A percentile compares a stretch with the other conserved stretches of the same genome.
Conservation (phyloP, 2,329 filamentous ascomycete species). For the Arthrobotrys megalospora region DNA sequence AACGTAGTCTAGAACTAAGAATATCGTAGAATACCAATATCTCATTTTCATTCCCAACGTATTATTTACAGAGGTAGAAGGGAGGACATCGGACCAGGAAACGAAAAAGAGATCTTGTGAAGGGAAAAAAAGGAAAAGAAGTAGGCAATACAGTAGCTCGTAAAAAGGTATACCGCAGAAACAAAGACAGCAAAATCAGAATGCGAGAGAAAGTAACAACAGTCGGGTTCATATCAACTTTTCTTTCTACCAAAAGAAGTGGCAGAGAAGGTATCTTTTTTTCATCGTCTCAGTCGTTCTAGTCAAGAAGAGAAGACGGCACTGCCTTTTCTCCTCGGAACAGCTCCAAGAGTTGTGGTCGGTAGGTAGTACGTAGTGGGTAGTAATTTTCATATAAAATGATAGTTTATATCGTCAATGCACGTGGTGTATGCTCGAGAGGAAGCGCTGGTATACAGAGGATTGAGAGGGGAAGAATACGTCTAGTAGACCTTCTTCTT, state of each 20-base stretch:
- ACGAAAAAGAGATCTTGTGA: conserved; percentile 6
- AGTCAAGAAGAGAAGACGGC: conserved; percentile 9
- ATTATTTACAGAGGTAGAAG: conserved; percentile 43
- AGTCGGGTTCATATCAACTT: conserved; percentile 43
- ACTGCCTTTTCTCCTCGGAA: conserved; percentile 17
- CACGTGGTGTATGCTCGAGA: conserved; percentile 9
- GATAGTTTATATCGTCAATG: conserved; percentile 22
- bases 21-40: conserved; percentile 16
- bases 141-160: conserved; percentile 41
- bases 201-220: conserved; percentile 4
- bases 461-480: background rate
- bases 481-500: conserved; percentile 99
- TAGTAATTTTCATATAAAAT: conserved; percentile 27
- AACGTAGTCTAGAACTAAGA: background rate
- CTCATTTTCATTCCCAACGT: conserved; percentile 45
- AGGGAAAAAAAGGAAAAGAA: conserved; percentile 4
- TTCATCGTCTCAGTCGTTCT: conserved; percentile 11
- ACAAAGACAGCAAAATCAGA: conserved; percentile 6
- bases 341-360: conserved; percentile 5
- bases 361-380: background rate
- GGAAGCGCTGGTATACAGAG: conserved; percentile 1
- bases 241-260: conserved; percentile 11
- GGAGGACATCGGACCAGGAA: conserved; percentile 8
- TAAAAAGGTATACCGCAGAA: conserved; percentile 37
- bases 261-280: background rate